Base-by-base conservation (phyloP, 192 early-diverging fungal genomes). In the Chytriomyces hyalinus region DNA sequence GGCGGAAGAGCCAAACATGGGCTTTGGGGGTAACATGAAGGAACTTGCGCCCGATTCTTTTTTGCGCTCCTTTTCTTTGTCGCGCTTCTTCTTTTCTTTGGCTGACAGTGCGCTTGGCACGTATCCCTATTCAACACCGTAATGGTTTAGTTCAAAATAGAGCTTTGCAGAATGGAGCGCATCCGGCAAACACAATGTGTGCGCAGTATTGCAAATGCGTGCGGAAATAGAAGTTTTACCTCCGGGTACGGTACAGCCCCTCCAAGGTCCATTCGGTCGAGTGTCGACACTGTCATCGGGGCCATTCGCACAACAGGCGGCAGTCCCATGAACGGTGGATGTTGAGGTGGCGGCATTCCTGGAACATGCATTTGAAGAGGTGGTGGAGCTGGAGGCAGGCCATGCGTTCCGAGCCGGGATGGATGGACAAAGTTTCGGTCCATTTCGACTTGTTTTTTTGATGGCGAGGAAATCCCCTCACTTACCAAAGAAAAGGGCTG, bases 181-280 rank as follows among this genome's bases (percentile, higher is more conserved):
- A 57, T 57, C 20, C 53, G 0, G 3, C 53, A 20, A 57, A 20
- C 53, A 3, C 20, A 20, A n/a, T 57, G 13, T 3, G 53, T 13
- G 53, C 20, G 53, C 13, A 57, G 5, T 20, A n/a, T 57, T 57
- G 0, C 53, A n/a, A 57, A n/a, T n/a, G 53, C 4, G 2, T 13
- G 20, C 13, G 13, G 53, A 13, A 20, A 57, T 57, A 20, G 53
- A 20, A 20, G 13, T 57, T 13, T 57, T 57, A 20, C 73, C 15
- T 70, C 62, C n/a, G 70, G 70, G 26, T 73, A 73, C 0, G 70
- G 59, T 60, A 36, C 73, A 4, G 20, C 73, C 13, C 62, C 62
- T 46, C 9, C n/a, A 15, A 71, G 50, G 36, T 71, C 50, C 69
- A 71, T 67, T 22, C 45, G 8, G 28, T 67, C 66, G 36, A 67